phyloP scores from a whole-genome alignment of 2,329 filamentous ascomycete species.

The Fusarium robinianum region DNA sequence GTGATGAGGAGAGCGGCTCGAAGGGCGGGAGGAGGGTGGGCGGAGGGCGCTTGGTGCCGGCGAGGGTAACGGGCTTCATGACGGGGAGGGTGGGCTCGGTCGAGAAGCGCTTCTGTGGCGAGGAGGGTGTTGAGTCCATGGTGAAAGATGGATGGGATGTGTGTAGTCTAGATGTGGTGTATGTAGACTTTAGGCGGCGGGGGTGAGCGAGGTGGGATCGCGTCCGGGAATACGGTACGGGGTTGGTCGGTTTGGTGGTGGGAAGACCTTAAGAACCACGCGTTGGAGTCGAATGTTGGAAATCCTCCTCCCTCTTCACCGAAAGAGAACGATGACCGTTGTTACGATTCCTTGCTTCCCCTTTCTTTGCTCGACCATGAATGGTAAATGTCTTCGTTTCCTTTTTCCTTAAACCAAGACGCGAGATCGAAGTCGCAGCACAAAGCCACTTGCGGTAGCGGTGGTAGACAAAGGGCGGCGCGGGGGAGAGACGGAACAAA shows the following conservation, averaged over 20 bases:
- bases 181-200: not conserved
- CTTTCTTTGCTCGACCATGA: not conserved
- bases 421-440: too few relatives aligned
- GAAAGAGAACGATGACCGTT: not conserved
- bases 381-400: too few relatives aligned
- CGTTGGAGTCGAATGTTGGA: slow-evolving; percentile 3
- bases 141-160: slow-evolving; percentile 1
- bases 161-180: slow-evolving; percentile 4
- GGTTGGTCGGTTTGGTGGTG: too few relatives aligned
- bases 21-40: slow-evolving; percentile 77
- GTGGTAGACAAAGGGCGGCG: too few relatives aligned
- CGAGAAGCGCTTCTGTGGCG: slow-evolving; percentile 40
- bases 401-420: too few relatives aligned
- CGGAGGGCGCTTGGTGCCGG: slow-evolving; percentile 63
- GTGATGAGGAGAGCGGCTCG: slow-evolving; percentile 79
- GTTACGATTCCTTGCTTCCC: not conserved
- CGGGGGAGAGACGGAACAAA: too few relatives aligned
- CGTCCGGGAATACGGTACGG: slow-evolving; percentile 20
- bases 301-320: slow-evolving; percentile 1
- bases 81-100: slow-evolving; percentile 44
- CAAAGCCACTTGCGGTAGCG: too few relatives aligned
- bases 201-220: slow-evolving; percentile 22
- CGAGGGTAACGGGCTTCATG: slow-evolving; percentile 34
- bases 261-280: slow-evolving; percentile 14
- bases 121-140: slow-evolving; percentile 46